Evolutionary conservation across 768 basidiomycete species (phyloP), one percentile per base, ranked within the genome.

Genomic region (Tylopilus plumbeoviolaceoides): DNA sequence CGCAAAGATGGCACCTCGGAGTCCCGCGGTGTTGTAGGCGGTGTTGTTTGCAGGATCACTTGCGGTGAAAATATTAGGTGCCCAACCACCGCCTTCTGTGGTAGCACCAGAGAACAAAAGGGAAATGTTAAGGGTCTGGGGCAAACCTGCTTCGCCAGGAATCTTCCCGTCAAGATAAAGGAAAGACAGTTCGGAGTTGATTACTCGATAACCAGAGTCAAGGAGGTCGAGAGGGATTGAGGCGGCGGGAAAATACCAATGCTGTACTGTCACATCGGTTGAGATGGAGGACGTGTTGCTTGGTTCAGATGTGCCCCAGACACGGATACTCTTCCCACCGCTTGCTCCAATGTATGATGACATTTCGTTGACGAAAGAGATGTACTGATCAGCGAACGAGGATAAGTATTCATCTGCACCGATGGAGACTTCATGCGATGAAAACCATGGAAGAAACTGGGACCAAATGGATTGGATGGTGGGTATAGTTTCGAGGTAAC

Each of bases 381-480:
- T 70, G 54, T 77, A 78, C 44, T 71, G 72, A 45, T 75, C 64
- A 3, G 73, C 76, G 9, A 76, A 59, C 7, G 64, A 57, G 8
- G 68, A 36, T 10, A 57, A 52, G 53, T 76, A 77, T 60, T 78
- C 75, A 48, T 77, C 76, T 23, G 74, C 74, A 12, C 77, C 77
- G 35, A 78, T 77, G 8, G 74, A 75, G 18, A 78, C 73, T 49
- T 78, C 73, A 10, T 60, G 44, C 47, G 70, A 61, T 18, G 71
- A 55, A 55, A 72, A 73, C 72, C 72, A 73, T 1, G 72, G 69
- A 23, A 75, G 63, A 51, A 71, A 62, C 51, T 73, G 72, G 18
- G 70, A 61, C 77, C 75, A 77, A 17, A 77, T 70, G 8, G 68
- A 63, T 53, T 76, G 70, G 40, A 78, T 63, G 0, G 72, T 73